A percentile compares a stretch with the other conserved stretches of the same genome.
Conservation (phyloP, 495 filamentous ascomycete species). For the Daldinia caldariorum region DNA sequence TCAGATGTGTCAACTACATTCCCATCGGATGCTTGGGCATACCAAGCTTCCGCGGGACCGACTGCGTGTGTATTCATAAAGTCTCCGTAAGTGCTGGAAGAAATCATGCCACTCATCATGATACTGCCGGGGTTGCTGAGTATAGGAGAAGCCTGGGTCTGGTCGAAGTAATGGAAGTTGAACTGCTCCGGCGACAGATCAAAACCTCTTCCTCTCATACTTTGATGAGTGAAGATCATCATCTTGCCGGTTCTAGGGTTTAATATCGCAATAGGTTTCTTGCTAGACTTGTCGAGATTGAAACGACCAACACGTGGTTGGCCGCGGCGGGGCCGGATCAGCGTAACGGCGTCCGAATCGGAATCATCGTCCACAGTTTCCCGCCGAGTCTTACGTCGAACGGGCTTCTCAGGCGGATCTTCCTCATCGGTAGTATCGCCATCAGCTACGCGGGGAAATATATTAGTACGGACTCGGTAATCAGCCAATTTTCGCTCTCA, state of each 20-base stretch:
- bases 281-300: slow-evolving; percentile 64
- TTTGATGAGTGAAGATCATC: slow-evolving; percentile 67
- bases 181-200: slow-evolving; percentile 60
- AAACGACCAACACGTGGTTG: slow-evolving; percentile 63
- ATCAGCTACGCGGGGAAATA: slow-evolving; percentile 66
- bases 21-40: slow-evolving; percentile 69
- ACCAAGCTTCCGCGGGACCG: slow-evolving; percentile 81
- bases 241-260: slow-evolving; percentile 75
- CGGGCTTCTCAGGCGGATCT: slow-evolving; percentile 68
- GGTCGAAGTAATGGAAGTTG: slow-evolving; percentile 59
- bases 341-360: slow-evolving; percentile 55
- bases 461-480: slow-evolving; percentile 62
- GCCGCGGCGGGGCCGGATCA: slow-evolving; percentile 51
- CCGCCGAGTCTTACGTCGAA: slow-evolving; percentile 64
- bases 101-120: slow-evolving; percentile 76
- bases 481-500: slow-evolving; percentile 41
- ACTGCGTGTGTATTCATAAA: slow-evolving; percentile 71
- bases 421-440: slow-evolving; percentile 85
- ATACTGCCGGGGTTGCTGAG: slow-evolving; percentile 74
- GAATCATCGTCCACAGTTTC: slow-evolving; percentile 52
- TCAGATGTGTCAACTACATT: slow-evolving; percentile 52
- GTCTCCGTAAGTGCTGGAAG: slow-evolving; percentile 62
- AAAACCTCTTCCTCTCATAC: slow-evolving; percentile 47
- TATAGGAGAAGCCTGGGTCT: slow-evolving; percentile 67
- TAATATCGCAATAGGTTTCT: slow-evolving; percentile 77